Percentiles rank a stretch among this genome's conserved stretches.
Evolutionary conservation across 2,329 filamentous ascomycete species (phyloP).

Genomic region (Trichoderma citrinoviride): DNA sequence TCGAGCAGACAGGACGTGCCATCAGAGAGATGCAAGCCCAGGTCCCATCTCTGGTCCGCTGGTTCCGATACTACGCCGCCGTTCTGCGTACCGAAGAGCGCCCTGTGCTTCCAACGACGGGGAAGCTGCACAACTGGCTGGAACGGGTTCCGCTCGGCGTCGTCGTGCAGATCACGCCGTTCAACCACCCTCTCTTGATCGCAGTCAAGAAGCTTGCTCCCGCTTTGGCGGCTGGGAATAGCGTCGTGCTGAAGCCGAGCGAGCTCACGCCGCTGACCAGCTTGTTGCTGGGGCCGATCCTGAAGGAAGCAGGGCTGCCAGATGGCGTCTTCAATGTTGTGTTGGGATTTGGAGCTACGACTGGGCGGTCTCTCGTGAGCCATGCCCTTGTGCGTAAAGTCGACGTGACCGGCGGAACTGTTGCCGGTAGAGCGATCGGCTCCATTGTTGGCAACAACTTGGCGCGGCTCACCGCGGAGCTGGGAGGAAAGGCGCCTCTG

Average conservation of each 20-base stretch:
- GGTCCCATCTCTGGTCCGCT: conserved; percentile 62
- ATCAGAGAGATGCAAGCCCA: conserved; percentile 70
- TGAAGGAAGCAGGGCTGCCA: conserved; percentile 67
- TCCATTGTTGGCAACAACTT: conserved; percentile 63
- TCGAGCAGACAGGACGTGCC: conserved; percentile 65
- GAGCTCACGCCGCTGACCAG: conserved; percentile 62
- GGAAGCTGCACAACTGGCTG: conserved; percentile 57
- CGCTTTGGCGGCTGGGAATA: conserved; percentile 58
- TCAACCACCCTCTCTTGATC: conserved; percentile 58
- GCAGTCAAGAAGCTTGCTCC: conserved; percentile 60
- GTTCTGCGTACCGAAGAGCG: conserved; percentile 66
- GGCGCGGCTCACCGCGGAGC: conserved; percentile 67
- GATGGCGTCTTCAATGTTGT: conserved; percentile 66
- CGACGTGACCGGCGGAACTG: conserved; percentile 72
- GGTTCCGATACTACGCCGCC: conserved; percentile 70
- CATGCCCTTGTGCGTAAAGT: conserved; percentile 60
- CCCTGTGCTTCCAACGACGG: conserved; percentile 61
- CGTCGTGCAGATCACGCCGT: conserved; percentile 55
- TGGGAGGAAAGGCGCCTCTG: conserved; percentile 69
- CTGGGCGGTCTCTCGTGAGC: conserved; percentile 52
- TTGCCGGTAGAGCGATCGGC: conserved; percentile 66
- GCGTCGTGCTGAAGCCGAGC: conserved; percentile 59
- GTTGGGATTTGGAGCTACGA: conserved; percentile 51
- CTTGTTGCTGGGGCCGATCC: conserved; percentile 57
- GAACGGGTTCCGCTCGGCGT: conserved; percentile 57